Base-by-base conservation (phyloP, 352 stramenopile genomes). In the Globisporangium splendens region DNA sequence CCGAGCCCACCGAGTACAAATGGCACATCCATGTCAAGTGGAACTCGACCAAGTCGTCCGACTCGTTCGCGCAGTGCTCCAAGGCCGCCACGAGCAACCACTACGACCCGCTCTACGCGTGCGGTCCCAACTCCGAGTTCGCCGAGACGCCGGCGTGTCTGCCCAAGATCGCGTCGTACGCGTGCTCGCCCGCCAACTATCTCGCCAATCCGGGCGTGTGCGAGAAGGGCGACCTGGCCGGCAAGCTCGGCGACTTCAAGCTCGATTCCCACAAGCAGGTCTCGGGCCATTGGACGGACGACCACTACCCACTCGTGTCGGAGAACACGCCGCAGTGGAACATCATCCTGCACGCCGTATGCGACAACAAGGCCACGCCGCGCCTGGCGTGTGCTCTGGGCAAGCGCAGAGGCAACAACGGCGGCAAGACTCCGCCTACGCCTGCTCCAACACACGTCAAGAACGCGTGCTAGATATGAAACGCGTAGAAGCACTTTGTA, bases 1-100 rank as follows among this genome's bases (percentile, higher is more conserved):
- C 59, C 31, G 46, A 65, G 0, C 61, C 78, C 24, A 73, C 61
- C 3, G 54, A 66, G 39, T 86, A 75, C 65, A 70, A 81, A 59
- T 83, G 75, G 75, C 72, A 81, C 63, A 86, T 83, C 61, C 70
- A 83, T 61, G 67, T 73, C 63, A 79, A 81, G 57, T 86, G 73
- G 70, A 56, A 54, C 28, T 57, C 68, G 53, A 54, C 57, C 5
- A 48, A 54, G 22, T 54, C 68, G 21, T 77, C 67, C 14, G 70
- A 67, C 18, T 78, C 69, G 46, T 69, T 86, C 49, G 31, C 58
- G 18, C 62, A 82, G 48, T 88, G 78, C 51, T 58, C 43, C 1
- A 62, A 83, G 56, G 20, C 39, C 0, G 20, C 68, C 28, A 76
- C 70, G 0, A 74, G 72, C 33, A 87, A 86, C 65, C 74, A 83